phyloP scores from a whole-genome alignment of 305 asterid species.

The Fraxinus platypoda region DNA sequence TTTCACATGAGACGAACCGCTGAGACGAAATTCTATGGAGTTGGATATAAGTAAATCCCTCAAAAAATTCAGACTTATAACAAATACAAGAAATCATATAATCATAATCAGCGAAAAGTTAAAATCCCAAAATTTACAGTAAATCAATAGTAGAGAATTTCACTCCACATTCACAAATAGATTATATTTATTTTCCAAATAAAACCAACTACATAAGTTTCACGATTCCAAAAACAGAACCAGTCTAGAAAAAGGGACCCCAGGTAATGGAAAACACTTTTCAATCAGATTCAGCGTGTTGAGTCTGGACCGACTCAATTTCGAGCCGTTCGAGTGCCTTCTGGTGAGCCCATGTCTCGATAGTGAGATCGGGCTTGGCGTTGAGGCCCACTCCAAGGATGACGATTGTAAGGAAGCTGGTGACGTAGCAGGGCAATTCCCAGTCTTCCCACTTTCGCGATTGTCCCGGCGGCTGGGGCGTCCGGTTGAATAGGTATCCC shows the following conservation, averaged over 20 bases:
- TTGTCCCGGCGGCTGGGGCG: conserved; percentile 61
- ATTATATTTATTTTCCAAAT: conserved; percentile 27
- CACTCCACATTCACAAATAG: conserved; percentile 9
- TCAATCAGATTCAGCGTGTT: conserved; percentile 38
- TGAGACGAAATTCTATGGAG: background rate
- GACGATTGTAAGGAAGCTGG: conserved; percentile 70
- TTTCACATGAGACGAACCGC: background rate
- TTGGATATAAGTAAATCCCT: background rate
- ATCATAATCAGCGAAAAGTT: background rate
- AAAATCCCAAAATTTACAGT: conserved; percentile 11
- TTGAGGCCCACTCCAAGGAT: conserved; percentile 87
- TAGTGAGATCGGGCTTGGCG: conserved; percentile 83
- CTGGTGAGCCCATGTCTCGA: conserved; percentile 84
- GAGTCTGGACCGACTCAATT: conserved; percentile 41
- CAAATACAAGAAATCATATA: background rate
- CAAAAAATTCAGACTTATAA: background rate
- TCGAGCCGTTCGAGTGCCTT: conserved; percentile 79
- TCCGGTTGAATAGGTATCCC: conserved; percentile 60
- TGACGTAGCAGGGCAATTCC: conserved; percentile 82
- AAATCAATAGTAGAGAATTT: background rate
- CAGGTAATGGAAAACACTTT: conserved; percentile 18
- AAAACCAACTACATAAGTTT: conserved; percentile 24
- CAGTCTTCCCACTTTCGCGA: conserved; percentile 83
- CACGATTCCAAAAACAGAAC: conserved; percentile 19
- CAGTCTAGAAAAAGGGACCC: conserved; percentile 14